These are phyloP conservation scores for Amoebophrya sp. DNA, from an alignment of 169 alveolate genomes.

Conservation along the genomic window DNA sequence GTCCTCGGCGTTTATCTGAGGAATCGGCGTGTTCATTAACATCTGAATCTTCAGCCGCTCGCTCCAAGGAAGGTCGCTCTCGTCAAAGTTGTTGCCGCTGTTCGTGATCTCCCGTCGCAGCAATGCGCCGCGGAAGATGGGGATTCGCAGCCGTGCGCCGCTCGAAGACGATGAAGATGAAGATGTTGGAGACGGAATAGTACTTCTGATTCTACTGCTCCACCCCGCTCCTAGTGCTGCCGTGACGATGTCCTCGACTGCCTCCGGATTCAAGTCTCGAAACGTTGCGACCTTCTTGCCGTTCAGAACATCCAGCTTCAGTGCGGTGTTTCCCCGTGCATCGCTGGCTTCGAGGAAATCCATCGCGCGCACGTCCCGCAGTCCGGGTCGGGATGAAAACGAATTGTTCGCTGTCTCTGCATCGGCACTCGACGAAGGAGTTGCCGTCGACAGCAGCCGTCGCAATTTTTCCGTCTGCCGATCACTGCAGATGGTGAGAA, in stretches of 20 bases:
- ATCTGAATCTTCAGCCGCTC: background rate
- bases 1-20: background rate
- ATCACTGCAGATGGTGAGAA: too few relatives aligned
- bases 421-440: too few relatives aligned
- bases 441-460: too few relatives aligned
- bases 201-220: too few relatives aligned
- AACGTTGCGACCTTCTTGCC: background rate
- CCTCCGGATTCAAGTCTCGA: background rate
- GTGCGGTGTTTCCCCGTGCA: background rate
- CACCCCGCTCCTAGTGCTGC: too few relatives aligned
- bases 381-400: background rate
- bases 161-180: too few relatives aligned
- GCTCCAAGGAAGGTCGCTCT: background rate
- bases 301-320: background rate
- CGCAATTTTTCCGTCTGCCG: background rate
- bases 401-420: background rate
- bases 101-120: background rate
- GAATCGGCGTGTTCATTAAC: background rate
- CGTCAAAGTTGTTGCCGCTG: background rate
- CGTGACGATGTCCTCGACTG: background rate
- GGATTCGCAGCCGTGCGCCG: too few relatives aligned
- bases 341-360: background rate
- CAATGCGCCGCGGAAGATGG: background rate
- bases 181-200: too few relatives aligned
- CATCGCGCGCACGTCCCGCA: background rate